These are phyloP conservation scores for Ceratobasidium sp. DNA, from an alignment of 1,284 basidiomycete genomes.

Conservation along the genomic window DNA sequence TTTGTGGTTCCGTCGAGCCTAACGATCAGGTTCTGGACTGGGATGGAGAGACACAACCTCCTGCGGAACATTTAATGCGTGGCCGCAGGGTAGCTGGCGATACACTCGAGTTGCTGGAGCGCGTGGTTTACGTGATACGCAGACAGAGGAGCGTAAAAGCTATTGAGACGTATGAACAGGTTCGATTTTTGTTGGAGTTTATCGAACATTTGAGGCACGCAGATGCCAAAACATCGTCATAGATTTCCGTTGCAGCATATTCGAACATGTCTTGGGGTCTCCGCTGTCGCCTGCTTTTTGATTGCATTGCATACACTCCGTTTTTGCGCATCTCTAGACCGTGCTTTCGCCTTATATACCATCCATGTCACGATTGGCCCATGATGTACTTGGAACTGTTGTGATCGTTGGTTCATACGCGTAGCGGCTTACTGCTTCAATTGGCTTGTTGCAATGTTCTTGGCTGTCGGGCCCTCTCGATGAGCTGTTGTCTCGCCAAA, in stretches of 20 bases:
- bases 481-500: conserved; percentile 24
- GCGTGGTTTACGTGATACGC: conserved; percentile 79
- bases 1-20: conserved; percentile 66
- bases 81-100: conserved; percentile 57
- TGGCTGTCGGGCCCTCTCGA: conserved; percentile 14
- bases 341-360: not conserved
- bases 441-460: not conserved
- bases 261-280: not conserved
- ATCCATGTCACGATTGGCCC: not conserved
- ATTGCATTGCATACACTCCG: conserved; percentile 6
- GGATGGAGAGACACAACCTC: conserved; percentile 24
- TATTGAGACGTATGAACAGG: conserved; percentile 93
- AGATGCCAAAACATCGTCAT: conserved; percentile 20
- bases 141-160: conserved; percentile 85
- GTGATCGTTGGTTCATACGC: not conserved
- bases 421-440: not conserved
- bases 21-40: conserved; percentile 53
- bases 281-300: not conserved
- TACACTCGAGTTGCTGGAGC: conserved; percentile 77
- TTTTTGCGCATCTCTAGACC: not conserved
- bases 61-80: conserved; percentile 34
- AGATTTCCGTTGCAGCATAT: not conserved
- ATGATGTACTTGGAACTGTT: not conserved
- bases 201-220: conserved; percentile 71
- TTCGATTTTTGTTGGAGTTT: conserved; percentile 84